A percentile compares a stretch with the other conserved stretches of the same genome.
Conservation (phyloP, 108 stramenopile genomes). For the Pseudonitzschia multistriata region DNA sequence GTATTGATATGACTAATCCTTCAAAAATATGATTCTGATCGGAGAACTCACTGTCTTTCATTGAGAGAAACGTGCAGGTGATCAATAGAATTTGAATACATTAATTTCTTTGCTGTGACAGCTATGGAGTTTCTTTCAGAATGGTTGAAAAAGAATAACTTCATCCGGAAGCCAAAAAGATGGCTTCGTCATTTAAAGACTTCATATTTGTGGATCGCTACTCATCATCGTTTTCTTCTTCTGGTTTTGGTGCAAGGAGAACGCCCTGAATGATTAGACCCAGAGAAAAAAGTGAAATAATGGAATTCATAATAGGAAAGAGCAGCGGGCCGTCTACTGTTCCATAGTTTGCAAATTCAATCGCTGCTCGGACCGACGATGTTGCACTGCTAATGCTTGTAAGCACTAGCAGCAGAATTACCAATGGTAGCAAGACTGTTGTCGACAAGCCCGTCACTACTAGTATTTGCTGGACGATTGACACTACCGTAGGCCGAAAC, state of each 20-base stretch:
- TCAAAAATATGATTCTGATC: too few relatives aligned
- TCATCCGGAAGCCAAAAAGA: not conserved
- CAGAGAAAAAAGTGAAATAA: constrained; percentile 34
- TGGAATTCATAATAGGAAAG: constrained; percentile 24
- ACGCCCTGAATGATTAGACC: constrained; percentile 38
- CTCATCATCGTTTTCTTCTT: constrained; percentile 12
- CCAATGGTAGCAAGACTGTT: constrained; percentile 24
- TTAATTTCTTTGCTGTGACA: too few relatives aligned
- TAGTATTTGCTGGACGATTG: constrained; percentile 26
- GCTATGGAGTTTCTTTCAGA: too few relatives aligned
- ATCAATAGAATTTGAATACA: too few relatives aligned
- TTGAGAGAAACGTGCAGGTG: too few relatives aligned
- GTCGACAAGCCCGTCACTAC: constrained; percentile 32
- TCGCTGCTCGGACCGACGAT: constrained; percentile 20
- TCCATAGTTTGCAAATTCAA: constrained; percentile 23
- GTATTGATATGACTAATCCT: too few relatives aligned
- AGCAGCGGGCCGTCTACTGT: constrained; percentile 31
- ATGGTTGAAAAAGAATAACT: too few relatives aligned
- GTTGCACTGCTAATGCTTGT: constrained; percentile 14
- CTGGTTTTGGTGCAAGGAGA: constrained; percentile 38
- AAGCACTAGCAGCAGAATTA: constrained; percentile 11
- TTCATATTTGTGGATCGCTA: too few relatives aligned
- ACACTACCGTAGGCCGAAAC: constrained; percentile 36
- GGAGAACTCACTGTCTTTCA: too few relatives aligned
- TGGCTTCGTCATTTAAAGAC: not conserved